A percentile compares a stretch with the other conserved stretches of the same genome.
These are phyloP conservation scores for Leucosporidium creatinivorum DNA, from an alignment of 768 basidiomycete genomes.

Conservation along the genomic window DNA sequence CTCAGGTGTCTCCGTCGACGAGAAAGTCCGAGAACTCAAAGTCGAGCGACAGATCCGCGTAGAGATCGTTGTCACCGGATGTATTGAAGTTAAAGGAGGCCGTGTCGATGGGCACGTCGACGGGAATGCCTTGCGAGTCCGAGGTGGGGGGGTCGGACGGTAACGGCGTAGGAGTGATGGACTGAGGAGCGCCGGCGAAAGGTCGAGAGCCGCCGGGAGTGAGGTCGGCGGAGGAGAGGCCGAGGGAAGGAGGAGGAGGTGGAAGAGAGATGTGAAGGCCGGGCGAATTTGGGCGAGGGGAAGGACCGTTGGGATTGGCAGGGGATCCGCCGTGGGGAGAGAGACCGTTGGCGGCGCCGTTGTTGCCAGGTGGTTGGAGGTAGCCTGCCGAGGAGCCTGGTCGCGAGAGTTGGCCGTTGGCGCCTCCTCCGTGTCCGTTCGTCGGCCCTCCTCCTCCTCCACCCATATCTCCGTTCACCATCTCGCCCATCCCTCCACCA, in stretches of 20 bases:
- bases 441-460: background rate
- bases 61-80: conserved; percentile 12
- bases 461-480: background rate
- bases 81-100: background rate
- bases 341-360: background rate
- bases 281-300: background rate
- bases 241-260: conserved; percentile 1
- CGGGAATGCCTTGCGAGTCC: conserved; percentile 4
- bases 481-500: background rate
- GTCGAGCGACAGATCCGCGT: conserved; percentile 15
- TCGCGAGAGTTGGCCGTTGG: conserved; percentile 22
- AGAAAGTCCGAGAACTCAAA: conserved; percentile 14
- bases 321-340: background rate
- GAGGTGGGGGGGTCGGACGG: conserved; percentile 1
- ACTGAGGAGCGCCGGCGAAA: conserved; percentile 18
- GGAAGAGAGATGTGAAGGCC: conserved; percentile 3
- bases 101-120: background rate
- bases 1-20: no score
- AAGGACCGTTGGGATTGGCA: background rate
- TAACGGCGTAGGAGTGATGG: background rate
- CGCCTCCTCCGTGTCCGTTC: background rate
- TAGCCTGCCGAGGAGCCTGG: conserved; percentile 25
- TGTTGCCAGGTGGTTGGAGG: background rate
- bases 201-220: conserved; percentile 10
- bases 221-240: background rate